Conservation (phyloP, 495 filamentous ascomycete species). For the Tuber umbilicatum region DNA sequence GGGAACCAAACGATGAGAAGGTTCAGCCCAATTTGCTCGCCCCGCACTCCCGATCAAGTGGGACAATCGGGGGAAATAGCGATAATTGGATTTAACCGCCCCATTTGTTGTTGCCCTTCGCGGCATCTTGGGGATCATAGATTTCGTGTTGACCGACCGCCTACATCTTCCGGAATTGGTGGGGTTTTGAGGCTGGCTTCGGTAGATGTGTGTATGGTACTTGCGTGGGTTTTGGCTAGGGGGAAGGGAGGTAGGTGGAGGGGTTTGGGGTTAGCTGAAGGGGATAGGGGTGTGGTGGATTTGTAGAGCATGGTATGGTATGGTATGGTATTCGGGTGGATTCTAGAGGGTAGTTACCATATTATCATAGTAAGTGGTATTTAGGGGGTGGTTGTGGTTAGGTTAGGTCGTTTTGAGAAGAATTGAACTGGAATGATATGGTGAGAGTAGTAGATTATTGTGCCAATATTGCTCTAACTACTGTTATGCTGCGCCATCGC, state of each 20-base stretch:
- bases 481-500: neutral
- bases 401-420: neutral
- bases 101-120: no score
- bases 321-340: neutral
- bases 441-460: neutral
- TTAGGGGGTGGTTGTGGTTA: no score
- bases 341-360: constrained; percentile 1
- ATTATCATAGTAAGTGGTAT: no score
- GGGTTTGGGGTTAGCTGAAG: neutral
- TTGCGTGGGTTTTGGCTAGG: no score
- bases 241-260: no score
- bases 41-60: neutral
- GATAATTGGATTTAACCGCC: neutral
- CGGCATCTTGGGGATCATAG: neutral
- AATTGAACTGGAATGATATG: neutral
- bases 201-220: no score
- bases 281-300: neutral
- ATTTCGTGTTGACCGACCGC: neutral
- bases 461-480: constrained; percentile 5
- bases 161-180: constrained; percentile 2
- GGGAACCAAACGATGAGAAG: no score
- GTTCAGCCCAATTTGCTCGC: neutral
- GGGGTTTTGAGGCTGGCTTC: neutral
- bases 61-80: neutral
- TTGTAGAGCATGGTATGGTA: neutral